These are phyloP conservation scores for Cladophialophora exuberans DNA, from an alignment of 2,329 filamentous ascomycete species.

Conservation along the genomic window DNA sequence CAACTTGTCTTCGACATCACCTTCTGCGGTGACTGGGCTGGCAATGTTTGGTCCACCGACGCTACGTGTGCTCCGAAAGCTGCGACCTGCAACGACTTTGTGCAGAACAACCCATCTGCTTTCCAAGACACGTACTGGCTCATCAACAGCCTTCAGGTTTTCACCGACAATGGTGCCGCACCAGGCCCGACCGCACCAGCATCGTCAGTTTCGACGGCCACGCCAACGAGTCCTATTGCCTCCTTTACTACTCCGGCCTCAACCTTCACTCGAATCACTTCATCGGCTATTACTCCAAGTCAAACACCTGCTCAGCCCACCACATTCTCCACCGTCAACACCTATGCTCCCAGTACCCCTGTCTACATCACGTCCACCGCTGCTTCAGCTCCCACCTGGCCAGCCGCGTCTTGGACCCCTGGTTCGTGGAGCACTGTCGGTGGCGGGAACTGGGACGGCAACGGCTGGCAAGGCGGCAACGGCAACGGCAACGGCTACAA, in stretches of 20 bases:
- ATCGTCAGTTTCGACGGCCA: not conserved
- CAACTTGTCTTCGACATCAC: conserved; percentile 80
- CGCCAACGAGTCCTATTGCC: not conserved
- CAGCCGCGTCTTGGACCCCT: not conserved
- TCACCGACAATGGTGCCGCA: conserved; percentile 23
- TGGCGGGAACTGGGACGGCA: not conserved
- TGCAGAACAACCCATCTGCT: conserved; percentile 68
- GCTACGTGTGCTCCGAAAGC: conserved; percentile 63
- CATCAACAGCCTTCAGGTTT: conserved; percentile 33
- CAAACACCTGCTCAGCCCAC: not conserved
- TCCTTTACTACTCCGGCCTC: not conserved
- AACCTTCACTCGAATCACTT: conserved; percentile 2
- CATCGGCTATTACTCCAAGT: not conserved
- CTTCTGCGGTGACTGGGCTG: conserved; percentile 91
- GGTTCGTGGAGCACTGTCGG: not conserved
- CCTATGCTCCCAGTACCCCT: not conserved
- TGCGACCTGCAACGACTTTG: conserved; percentile 71
- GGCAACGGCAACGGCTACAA: not conserved
- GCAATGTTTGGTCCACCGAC: conserved; percentile 65
- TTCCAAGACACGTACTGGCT: conserved; percentile 66
- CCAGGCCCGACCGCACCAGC: conserved; percentile 3
- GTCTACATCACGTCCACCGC: not conserved
- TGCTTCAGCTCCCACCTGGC: not conserved
- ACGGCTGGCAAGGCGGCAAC: not conserved
- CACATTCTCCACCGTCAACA: not conserved